Percentiles rank a stretch among this genome's conserved stretches.
Evolutionary conservation across 139 green algal species (phyloP).

Genomic region (Chlorella sorokiniana): DNA sequence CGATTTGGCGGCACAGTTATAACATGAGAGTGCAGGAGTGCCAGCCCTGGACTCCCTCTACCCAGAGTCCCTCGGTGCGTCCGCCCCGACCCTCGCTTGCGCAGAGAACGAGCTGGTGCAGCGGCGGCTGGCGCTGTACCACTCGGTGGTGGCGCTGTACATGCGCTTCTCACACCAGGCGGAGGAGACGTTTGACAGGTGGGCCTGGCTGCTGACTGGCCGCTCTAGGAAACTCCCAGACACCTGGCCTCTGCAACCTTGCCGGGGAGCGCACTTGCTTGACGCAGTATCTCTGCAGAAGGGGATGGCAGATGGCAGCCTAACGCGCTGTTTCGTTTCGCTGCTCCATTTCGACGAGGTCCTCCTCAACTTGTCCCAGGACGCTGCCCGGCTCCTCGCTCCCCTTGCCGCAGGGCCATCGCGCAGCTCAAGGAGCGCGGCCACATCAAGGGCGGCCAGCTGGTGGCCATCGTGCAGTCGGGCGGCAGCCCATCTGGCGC

Average conservation of each 20-base stretch:
- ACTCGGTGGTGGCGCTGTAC: conserved; percentile 71
- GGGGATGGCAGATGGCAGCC: too few species aligned
- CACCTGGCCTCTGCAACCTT: too few species aligned
- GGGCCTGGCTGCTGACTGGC: too few species aligned
- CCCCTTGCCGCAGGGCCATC: conserved; percentile 50
- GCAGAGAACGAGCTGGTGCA: conserved; percentile 76
- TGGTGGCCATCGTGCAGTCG: conserved; percentile 84
- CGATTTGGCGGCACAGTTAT: background rate
- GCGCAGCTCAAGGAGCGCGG: conserved; percentile 63
- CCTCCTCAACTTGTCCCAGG: too few species aligned
- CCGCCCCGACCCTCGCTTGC: background rate
- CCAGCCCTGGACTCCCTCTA: background rate
- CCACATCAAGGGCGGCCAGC: conserved; percentile 64
- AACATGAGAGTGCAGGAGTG: too few species aligned
- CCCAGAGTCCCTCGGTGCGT: background rate
- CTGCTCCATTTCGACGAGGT: too few species aligned
- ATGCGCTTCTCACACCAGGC: conserved; percentile 59
- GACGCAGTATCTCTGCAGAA: too few species aligned
- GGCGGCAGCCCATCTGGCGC: conserved; percentile 81
- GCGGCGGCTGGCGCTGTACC: conserved; percentile 82
- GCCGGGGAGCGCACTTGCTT: too few species aligned
- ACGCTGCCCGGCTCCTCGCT: too few species aligned
- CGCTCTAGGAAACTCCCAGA: too few species aligned
- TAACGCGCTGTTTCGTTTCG: too few species aligned
- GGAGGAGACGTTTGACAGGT: conserved; percentile 72